phyloP scores from a whole-genome alignment of 768 basidiomycete genomes.

The Suillus bovinus region DNA sequence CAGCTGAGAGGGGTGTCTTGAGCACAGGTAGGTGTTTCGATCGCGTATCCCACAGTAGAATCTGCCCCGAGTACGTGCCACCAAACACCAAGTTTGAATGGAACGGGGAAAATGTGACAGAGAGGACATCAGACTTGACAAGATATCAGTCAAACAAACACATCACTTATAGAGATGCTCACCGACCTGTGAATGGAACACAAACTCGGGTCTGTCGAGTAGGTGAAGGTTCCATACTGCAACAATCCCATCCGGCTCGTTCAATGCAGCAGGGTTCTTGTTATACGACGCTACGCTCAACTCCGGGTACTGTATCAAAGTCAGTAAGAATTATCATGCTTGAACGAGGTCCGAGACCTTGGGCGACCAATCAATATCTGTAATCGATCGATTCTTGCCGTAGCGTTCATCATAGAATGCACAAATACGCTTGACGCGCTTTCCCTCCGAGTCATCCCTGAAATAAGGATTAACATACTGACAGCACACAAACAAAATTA shows the following conservation, averaged over 20 bases:
- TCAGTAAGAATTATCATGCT: background rate
- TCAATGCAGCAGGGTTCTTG: constrained; percentile 90
- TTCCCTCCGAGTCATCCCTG: constrained; percentile 90
- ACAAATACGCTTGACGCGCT: constrained; percentile 90
- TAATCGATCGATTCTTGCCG: constrained; percentile 92
- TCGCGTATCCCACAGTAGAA: constrained; percentile 96
- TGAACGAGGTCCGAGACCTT: constrained; percentile 55
- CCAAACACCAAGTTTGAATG: constrained; percentile 97
- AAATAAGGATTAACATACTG: constrained; percentile 10
- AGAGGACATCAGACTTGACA: constrained; percentile 91
- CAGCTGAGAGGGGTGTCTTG: constrained; percentile 94
- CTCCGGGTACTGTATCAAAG: constrained; percentile 80
- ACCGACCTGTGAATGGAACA: constrained; percentile 96
- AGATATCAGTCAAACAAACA: constrained; percentile 2
- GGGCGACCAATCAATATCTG: constrained; percentile 96
- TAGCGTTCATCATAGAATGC: constrained; percentile 91
- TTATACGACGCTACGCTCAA: constrained; percentile 96
- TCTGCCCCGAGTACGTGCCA: constrained; percentile 99
- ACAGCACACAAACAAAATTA: background rate
- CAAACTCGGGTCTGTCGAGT: constrained; percentile 93
- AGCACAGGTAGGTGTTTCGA: constrained; percentile 95
- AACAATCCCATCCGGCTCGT: constrained; percentile 96
- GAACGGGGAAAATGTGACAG: constrained; percentile 95
- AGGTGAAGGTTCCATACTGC: constrained; percentile 98
- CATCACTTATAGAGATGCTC: background rate